Evolutionary conservation across 768 basidiomycete genomes (phyloP), one percentile per base, ranked within the genome.

Genomic region (Psilocybe tampanensis): DNA sequence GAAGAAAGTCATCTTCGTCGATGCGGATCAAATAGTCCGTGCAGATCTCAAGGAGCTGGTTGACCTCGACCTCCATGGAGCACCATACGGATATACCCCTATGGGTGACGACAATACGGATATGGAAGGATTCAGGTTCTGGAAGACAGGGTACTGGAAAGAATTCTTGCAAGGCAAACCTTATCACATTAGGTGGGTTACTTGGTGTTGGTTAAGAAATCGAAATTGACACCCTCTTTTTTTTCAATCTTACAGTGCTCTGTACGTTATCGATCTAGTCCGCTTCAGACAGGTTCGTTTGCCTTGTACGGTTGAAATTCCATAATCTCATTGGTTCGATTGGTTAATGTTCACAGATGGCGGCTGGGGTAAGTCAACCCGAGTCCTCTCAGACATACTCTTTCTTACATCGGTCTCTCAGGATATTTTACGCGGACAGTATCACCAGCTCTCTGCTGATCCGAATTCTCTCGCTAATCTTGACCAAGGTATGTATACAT

Each of bases 1-100:
- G 56, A 95, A 98, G 76, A 97, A 97, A 70, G 96, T 99, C 60
- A 95, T 99, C 63, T 98, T 99, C 68, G 96, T 99, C 48, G 97
- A 98, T 67, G 96, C 96, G 0, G 94, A 96, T 70, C 94, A 95
- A 74, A 98, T 99, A 57, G 95, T 99, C 8, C 88, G 97, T 2
- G 86, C 94, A n/a, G 96, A 99, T 72, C 75, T 98, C 61, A 87
- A 95, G 69, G 94, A 98, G 66, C 80, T 99, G 12, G 89, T 97
- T n/a, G 91, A 97, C 64, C 73, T 97, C 48, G 91, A 99, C 67
- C 78, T 99, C 11, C 85, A 94, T 23, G 95, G 95, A 0, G 92
- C 94, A 0, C 95, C 96, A 1, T 98, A 98, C 62, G 95, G 89
- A 0, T 98, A 95, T 65, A 92, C 95, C 0, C 97, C 97, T 0